Evolutionary conservation across 257 asterid species (phyloP), one percentile per base, ranked within the genome.

Genomic region (Handroanthus guayacan): DNA sequence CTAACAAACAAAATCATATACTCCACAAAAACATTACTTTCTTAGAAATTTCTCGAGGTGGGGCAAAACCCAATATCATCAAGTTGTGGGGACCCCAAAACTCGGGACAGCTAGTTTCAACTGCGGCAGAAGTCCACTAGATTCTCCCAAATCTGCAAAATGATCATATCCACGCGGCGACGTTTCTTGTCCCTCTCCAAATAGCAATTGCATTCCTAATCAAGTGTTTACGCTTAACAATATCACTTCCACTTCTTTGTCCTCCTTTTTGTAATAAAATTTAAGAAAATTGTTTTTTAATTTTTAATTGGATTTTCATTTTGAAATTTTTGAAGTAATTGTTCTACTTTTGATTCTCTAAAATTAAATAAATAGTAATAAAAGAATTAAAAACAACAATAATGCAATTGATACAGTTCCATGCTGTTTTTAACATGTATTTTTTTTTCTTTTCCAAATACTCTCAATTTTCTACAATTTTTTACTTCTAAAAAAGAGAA

Each of bases 141-240:
- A 37, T 71, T 39, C 52, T 54, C 52, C 38, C 51, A 36, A 36
- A 69, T 54, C 54, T 56, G 17, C 75, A 71, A 71, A 39, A 38
- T 5, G 2, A 71, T 16, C 54, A 37, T 16, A n/a, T 5, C 51
- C 56, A 54, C 37, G 75, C 63, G 75, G 62, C 75, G 75, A 56
- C 65, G 25, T 16, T 71, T 16, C 20, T 58, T 44, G 14, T 38
- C 6, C 20, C 58, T 67, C 18, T 44, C 43, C 6, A 47, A 67
- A 45, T 67, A 67, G 45, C 61, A 69, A 36, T 25, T 69, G 31
- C 31, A 25, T 25, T 25, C 31, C 31, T 25, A 25, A 25, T 25
- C 31, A 25, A 25, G 31, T 25, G 31, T 25, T 25, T 25, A 25
- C 31, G 1, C 31, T 25, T 25, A 25, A 25, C 31, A 25, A 25